phyloP scores from a whole-genome alignment of 768 basidiomycete genomes.

The Russula virescens region DNA sequence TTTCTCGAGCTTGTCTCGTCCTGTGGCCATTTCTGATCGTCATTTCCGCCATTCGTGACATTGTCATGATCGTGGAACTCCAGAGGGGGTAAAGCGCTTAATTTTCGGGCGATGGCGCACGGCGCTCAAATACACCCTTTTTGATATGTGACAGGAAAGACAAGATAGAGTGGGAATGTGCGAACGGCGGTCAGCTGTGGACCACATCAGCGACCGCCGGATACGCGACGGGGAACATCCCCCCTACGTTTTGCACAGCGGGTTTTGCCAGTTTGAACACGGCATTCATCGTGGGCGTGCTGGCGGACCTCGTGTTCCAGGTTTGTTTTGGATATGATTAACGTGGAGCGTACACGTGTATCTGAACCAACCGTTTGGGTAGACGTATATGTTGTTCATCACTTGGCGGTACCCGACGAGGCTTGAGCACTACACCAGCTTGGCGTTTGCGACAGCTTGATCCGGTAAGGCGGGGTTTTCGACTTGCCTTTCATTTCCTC shows the following conservation, averaged over 20 bases:
- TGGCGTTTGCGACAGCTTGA: constrained; percentile 53
- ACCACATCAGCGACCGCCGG: constrained; percentile 39
- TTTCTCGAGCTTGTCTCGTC: constrained; percentile 57
- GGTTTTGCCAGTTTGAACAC: constrained; percentile 57
- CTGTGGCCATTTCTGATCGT: constrained; percentile 69
- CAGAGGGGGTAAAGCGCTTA: constrained; percentile 53
- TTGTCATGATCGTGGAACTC: constrained; percentile 69
- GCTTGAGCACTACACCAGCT: constrained; percentile 56
- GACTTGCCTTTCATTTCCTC: neutral
- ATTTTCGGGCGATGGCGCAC: constrained; percentile 17
- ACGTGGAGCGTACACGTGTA: constrained; percentile 13
- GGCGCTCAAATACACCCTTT: constrained; percentile 3
- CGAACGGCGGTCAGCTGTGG: constrained; percentile 64
- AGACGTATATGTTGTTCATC: constrained; percentile 76
- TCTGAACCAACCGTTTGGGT: constrained; percentile 14
- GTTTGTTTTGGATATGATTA: constrained; percentile 33
- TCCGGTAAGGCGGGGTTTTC: constrained; percentile 42
- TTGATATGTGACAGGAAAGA: constrained; percentile 42
- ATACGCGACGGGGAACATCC: constrained; percentile 41
- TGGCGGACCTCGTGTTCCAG: constrained; percentile 65
- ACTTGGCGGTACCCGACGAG: constrained; percentile 69
- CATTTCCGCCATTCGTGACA: constrained; percentile 56
- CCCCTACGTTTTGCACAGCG: constrained; percentile 50
- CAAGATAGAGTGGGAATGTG: constrained; percentile 69
- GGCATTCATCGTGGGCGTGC: constrained; percentile 58